Evolutionary conservation across 306 rosid genomes (phyloP).

Genomic region (Vigna mungo): DNA sequence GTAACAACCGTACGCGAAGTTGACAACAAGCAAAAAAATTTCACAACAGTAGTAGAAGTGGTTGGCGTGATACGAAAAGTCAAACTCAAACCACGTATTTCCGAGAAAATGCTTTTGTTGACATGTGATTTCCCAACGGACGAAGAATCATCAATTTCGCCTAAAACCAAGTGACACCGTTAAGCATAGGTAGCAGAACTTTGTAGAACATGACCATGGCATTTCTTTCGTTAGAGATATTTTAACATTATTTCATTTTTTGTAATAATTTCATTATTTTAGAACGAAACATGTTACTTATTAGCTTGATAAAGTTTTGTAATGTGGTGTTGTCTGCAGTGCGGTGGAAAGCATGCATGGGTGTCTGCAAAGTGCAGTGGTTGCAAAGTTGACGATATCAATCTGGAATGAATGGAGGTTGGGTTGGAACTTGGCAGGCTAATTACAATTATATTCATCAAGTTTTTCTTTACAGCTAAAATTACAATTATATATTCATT

Average conservation of each 20-base stretch:
- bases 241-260: no score
- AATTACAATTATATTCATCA: not conserved
- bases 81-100: constrained; percentile 17
- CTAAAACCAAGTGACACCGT: constrained; percentile 42
- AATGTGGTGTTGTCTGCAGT: not conserved
- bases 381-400: not conserved
- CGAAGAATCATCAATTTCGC: constrained; percentile 40
- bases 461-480: constrained; percentile 1
- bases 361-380: not conserved
- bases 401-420: not conserved
- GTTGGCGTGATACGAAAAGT: constrained; percentile 29
- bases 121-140: constrained; percentile 26
- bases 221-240: no score
- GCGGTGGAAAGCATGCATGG: not conserved
- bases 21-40: constrained; percentile 3
- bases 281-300: no score
- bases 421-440: not conserved
- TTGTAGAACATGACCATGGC: constrained; percentile 28
- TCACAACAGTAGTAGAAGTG: not conserved
- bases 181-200: constrained; percentile 29
- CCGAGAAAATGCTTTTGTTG: not conserved
- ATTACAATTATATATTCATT: not conserved
- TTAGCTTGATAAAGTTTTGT: not conserved
- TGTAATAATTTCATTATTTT: no score
- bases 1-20: constrained; percentile 25